Evolutionary conservation across 495 filamentous ascomycete species (phyloP).

Genomic region (Xylaria cubensis): DNA sequence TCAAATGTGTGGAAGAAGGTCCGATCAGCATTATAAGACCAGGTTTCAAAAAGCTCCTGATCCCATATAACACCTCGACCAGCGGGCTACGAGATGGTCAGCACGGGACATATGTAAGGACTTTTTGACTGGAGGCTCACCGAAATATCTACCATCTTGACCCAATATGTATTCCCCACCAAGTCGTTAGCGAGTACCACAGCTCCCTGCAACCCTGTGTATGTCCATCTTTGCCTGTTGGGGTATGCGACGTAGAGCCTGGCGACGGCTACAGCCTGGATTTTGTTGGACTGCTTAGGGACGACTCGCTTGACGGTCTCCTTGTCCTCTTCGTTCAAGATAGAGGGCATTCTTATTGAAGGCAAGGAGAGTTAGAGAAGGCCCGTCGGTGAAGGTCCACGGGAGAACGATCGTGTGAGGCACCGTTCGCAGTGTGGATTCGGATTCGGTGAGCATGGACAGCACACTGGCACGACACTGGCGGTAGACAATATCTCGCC

Average conservation of each 20-base stretch:
- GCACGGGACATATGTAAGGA: not conserved
- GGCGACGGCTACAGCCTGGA: constrained; percentile 90
- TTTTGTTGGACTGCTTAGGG: constrained; percentile 92
- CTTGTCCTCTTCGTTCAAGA: constrained; percentile 89
- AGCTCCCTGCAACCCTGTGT: constrained; percentile 92
- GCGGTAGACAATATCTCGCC: not conserved
- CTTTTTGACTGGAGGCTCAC: constrained; percentile 59
- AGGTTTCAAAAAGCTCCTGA: constrained; percentile 94
- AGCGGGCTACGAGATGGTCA: constrained; percentile 61
- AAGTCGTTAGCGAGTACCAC: constrained; percentile 92
- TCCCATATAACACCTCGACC: constrained; percentile 96
- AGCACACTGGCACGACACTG: constrained; percentile 11
- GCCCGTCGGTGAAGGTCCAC: constrained; percentile 27
- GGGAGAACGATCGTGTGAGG: constrained; percentile 19
- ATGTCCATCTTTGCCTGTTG: constrained; percentile 85
- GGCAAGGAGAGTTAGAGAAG: constrained; percentile 20
- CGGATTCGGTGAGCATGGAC: constrained; percentile 12
- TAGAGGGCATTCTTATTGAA: constrained; percentile 75
- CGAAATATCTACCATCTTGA: constrained; percentile 96
- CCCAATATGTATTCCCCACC: constrained; percentile 93
- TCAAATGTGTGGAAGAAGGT: constrained; percentile 98
- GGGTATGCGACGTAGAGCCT: constrained; percentile 94
- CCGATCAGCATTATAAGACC: constrained; percentile 93
- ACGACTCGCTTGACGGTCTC: constrained; percentile 90
- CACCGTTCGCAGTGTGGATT: constrained; percentile 29